Evolutionary conservation across 768 basidiomycete genomes (phyloP).

Genomic region (Xerocomellus chrysenteron): DNA sequence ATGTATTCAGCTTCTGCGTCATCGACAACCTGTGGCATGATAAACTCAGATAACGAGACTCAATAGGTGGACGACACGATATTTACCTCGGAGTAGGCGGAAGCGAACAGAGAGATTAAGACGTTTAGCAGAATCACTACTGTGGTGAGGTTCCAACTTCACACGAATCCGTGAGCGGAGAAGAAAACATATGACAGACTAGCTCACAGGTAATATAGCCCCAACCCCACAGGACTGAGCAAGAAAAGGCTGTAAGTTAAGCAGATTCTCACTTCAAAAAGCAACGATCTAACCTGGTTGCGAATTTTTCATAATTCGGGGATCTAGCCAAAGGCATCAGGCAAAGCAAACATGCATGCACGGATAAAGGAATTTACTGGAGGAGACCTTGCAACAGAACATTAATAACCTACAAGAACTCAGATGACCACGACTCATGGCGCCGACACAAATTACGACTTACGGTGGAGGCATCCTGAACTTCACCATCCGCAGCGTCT

Average conservation of each 20-base stretch:
- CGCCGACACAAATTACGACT: conserved; percentile 17
- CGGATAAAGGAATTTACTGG: conserved; percentile 46
- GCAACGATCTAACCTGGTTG: conserved; percentile 38
- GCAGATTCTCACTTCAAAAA: neutral
- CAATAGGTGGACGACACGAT: neutral
- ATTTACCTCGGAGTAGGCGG: conserved; percentile 84
- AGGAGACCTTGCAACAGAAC: conserved; percentile 76
- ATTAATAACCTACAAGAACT: conserved; percentile 55
- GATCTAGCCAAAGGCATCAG: conserved; percentile 39
- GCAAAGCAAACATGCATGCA: neutral
- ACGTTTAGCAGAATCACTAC: conserved; percentile 88
- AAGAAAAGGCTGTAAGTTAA: neutral
- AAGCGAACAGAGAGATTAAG: conserved; percentile 92
- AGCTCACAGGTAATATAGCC: conserved; percentile 79
- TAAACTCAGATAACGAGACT: neutral
- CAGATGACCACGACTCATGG: neutral
- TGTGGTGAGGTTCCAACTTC: conserved; percentile 80
- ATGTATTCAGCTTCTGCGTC: conserved; percentile 91
- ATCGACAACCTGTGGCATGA: conserved; percentile 57
- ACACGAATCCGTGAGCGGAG: neutral
- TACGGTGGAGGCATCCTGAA: conserved; percentile 52
- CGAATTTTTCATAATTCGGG: conserved; percentile 64
- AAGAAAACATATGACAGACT: neutral
- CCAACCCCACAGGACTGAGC: conserved; percentile 53
- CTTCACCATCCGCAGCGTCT: conserved; percentile 84